Evolutionary conservation across 495 filamentous ascomycete species (phyloP), one percentile per base, ranked within the genome.

Genomic region (Aspergillus sclerotiicarbonarius): DNA sequence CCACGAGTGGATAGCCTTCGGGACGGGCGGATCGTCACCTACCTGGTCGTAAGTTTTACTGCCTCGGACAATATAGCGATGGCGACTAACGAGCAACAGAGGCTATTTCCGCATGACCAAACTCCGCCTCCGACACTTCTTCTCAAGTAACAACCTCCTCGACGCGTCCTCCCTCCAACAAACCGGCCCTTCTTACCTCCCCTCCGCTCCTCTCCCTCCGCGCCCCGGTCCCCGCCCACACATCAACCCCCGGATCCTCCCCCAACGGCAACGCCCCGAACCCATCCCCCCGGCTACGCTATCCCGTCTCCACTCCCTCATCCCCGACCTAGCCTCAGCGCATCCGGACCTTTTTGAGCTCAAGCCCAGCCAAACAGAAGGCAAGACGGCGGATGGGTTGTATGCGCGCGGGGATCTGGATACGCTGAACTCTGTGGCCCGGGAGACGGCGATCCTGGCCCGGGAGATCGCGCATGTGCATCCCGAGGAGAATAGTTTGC

Each of bases 391-490:
- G 6, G 46, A 49, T 16, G 46, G 46, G 21, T 20, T 49, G 46
- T 49, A 49, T 29, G 46, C 46, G 46, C 46, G 46, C 20, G 13
- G 21, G 6, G 29, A 49, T 12, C 21, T 49, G 3, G 20, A 21
- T 5, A 29, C 46, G 20, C 46, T 49, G n/a, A 49, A 49, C 21
- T 20, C 46, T 20, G 20, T 49, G 20, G 21, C 46, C 6, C 10
- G 46, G 10, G 46, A 46, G 8, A 1, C 1, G 5, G 25, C 25
- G 8, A 46, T 49, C 6, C 46, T 49, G 21, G 25, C 12, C 20
- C n/a, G 29, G 8, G 46, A 49, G 46, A 49, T 49, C 46, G 46
- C 46, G 46, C 46, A 49, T 29, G 29, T 30, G 46, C 46, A 49
- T 19, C 46, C 46, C n/a, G 8, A 9, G 21, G 46, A 49, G 21